Percentiles rank a stretch among this genome's conserved stretches.
Conservation (phyloP, 371 early-diverging fungal species). For the Lichtheimia ornata region DNA sequence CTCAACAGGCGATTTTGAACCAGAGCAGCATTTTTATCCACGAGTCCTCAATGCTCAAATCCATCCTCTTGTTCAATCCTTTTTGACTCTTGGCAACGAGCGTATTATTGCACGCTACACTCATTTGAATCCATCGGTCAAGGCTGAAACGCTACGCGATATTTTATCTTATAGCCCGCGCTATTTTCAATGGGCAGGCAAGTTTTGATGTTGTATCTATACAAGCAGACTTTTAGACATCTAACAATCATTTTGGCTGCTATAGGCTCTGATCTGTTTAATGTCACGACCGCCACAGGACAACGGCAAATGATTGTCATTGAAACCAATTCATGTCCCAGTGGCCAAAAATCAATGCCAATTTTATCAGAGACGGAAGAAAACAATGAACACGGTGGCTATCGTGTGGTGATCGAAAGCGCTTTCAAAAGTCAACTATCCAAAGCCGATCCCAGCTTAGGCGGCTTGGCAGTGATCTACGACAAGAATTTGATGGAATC, state of each 20-base stretch:
- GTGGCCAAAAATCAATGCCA: constrained; percentile 96
- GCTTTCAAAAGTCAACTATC: constrained; percentile 79
- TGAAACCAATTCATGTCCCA: constrained; percentile 93
- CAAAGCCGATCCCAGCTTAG: constrained; percentile 67
- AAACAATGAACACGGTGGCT: constrained; percentile 70
- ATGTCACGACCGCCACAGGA: constrained; percentile 85
- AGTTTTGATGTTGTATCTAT: constrained; percentile 7
- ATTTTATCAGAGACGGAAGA: constrained; percentile 83
- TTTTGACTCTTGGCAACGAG: constrained; percentile 89
- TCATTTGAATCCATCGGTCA: constrained; percentile 87
- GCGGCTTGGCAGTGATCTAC: constrained; percentile 87
- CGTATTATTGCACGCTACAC: constrained; percentile 88
- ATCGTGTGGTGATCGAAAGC: constrained; percentile 76
- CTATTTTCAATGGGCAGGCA: constrained; percentile 92
- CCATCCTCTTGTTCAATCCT: constrained; percentile 85
- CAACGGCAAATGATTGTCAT: constrained; percentile 96
- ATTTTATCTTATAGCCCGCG: constrained; percentile 76
- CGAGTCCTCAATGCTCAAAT: constrained; percentile 91
- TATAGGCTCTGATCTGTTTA: constrained; percentile 86
- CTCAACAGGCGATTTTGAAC: constrained; percentile 78
- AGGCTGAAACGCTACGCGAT: constrained; percentile 61
- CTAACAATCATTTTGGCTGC: not conserved
- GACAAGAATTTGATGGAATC: constrained; percentile 95
- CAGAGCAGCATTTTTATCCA: constrained; percentile 90
- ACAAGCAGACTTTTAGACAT: not conserved